Base-by-base conservation (phyloP, 176 grass and related monocot genomes). In the Carex kokanica region DNA sequence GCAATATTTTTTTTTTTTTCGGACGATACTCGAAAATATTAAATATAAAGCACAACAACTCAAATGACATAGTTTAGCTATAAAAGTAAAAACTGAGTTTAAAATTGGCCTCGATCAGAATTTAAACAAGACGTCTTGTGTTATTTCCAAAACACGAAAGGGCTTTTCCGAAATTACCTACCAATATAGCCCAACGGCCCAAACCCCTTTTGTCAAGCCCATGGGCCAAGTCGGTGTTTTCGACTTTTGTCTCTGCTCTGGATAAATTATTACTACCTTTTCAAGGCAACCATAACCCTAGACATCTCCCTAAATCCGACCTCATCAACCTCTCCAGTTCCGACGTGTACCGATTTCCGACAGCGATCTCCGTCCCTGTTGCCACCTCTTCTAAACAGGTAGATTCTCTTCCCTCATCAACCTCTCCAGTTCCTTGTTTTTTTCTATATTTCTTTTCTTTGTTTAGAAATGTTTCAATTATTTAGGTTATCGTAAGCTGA, bases 251-350 rank as follows among this genome's bases (percentile, higher is more conserved):
- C 64, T 68, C 31, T 57, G 55, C 64, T 67, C 32, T 59, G 56
- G 17, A 59, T 59, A 59, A 59, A 59, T 59, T 7, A 59, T 18
- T 59, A 24, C 36, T 43, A 40, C 6, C 8, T 14, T 79, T 10
- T 10, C 2, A 29, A 40, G 18, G 20, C 25, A 79, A 58, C 31
- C 51, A 6, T 38, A 80, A 61, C 78, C 78, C 78, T 80, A 80
- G 78, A 80, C 55, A 24, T 31, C 78, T 80, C 51, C 51, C 41
- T 36, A n/a, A 57, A 21, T 20, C 74, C 74, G 77, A n/a, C 24
- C 3, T 14, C 9, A 23, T 60, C 25, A 25, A 11, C n/a, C 55
- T 40, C 31, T 59, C 55, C 78, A 54, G 27, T 57, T 36, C 77
- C 77, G 53, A 79, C 75, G 23, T 32, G 2, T 18, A 40, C 55